phyloP scores from a whole-genome alignment of 2,329 filamentous ascomycete genomes.

The Fusarium anthophilum region DNA sequence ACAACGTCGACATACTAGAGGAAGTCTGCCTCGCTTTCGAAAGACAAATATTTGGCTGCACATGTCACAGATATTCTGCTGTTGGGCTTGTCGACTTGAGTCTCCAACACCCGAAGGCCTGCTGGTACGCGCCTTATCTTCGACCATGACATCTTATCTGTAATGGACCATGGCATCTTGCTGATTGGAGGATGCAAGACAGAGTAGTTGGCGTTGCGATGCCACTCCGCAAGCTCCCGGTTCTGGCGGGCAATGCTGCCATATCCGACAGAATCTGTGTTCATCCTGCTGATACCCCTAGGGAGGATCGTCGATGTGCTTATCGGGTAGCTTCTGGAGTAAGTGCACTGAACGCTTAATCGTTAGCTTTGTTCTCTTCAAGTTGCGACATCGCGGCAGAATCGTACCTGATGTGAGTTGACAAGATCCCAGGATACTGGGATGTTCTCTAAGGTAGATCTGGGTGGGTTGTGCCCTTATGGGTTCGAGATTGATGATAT shows the following conservation, averaged over 20 bases:
- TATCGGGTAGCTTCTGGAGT: accelerated
- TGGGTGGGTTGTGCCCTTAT: background rate
- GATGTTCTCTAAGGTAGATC: background rate
- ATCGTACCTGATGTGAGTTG: accelerated
- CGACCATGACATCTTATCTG: too few relatives aligned
- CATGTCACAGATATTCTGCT: background rate
- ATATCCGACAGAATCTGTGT: accelerated
- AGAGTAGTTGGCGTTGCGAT: background rate
- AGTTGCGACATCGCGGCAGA: accelerated
- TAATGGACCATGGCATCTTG: accelerated
- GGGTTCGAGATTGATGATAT: background rate
- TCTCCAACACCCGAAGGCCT: background rate
- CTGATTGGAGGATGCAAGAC: accelerated
- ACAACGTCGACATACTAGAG: background rate
- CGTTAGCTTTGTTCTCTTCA: accelerated
- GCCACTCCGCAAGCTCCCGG: background rate
- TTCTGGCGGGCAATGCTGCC: background rate
- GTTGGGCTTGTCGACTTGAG: background rate
- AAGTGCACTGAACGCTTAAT: accelerated
- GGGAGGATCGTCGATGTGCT: accelerated
- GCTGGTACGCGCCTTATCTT: accelerated
- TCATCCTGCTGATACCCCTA: background rate
- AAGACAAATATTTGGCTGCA: background rate
- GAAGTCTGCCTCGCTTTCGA: background rate
- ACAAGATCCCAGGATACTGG: accelerated